A percentile compares a stretch with the other conserved stretches of the same genome.
phyloP scores from a whole-genome alignment of 805 yeast species.

The Zygosaccharomyces kombuchaensis region DNA sequence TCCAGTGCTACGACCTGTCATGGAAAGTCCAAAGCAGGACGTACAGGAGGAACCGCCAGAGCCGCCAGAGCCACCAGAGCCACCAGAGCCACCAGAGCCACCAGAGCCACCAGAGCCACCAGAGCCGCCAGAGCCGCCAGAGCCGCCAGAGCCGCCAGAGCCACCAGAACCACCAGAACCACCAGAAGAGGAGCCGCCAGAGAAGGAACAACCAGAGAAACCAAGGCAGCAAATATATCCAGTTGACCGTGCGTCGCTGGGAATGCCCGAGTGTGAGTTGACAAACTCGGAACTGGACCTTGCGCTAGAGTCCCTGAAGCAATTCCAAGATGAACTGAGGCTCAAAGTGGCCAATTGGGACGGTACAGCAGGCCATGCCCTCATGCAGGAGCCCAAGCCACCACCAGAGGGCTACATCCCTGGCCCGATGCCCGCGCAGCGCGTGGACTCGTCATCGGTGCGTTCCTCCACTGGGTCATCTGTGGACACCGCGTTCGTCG shows the following conservation, averaged over 20 bases:
- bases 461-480: conserved; percentile 27
- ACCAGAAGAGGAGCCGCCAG: background rate
- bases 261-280: conserved; percentile 8
- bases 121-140: background rate
- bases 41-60: background rate
- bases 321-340: conserved; percentile 6
- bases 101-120: background rate
- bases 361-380: conserved; percentile 10
- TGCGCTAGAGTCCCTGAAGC: conserved; percentile 8
- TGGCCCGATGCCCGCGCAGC: conserved; percentile 19
- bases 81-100: background rate
- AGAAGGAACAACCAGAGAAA: background rate
- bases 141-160: background rate
- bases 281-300: conserved; percentile 11
- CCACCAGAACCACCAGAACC: background rate
- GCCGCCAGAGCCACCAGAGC: background rate
- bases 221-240: background rate
- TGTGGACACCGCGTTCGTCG: conserved; percentile 13
- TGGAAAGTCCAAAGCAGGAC: conserved; percentile 9
- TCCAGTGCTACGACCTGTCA: conserved; percentile 14
- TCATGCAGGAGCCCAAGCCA: background rate
- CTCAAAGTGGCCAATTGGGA: conserved; percentile 2
- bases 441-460: conserved; percentile 21
- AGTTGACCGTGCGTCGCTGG: conserved; percentile 7
- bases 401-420: background rate